Base-by-base conservation (phyloP, 305 asterid species). In the Euphrasia arctica region DNA sequence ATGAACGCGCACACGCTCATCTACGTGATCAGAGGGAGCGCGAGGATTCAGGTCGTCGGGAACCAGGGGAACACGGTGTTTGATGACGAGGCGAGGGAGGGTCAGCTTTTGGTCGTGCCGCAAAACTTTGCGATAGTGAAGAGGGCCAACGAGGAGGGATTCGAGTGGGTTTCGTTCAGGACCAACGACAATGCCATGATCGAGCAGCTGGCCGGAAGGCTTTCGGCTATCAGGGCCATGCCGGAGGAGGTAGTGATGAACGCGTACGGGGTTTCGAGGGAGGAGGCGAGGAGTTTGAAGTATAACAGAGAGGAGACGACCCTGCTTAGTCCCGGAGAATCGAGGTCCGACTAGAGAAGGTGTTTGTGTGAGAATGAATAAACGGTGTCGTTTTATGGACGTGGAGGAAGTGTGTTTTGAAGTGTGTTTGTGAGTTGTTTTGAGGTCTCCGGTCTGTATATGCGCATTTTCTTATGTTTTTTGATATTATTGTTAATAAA, bases 141-240 rank as follows among this genome's bases (percentile, higher is more conserved):
- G 74, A 79, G 62, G 43, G 95, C 95, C 0, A 75, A 79, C 28
- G 52, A 87, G 6, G 27, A 74, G 61, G 95, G 92, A 6, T 77
- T 79, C 31, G 95, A 87, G 68, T 87, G 66, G 70, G 58, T 87
- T 7, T 18, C 88, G 0, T 79, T 87, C 86, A 79, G 77, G 77
- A 87, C 92, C 1, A 85, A 76, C 68, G 86, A 82, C 54, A 81
- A 84, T 4, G 86, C 88, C 4, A 62, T 84, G 72, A 68, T 63
- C 39, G 73, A 50, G 48, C 70, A 75, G n/a, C 78, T 87, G 0
- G 91, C 89, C 0, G 95, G 89, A 11, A 75, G 89, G 2, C 74
- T 84, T 4, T 87, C 91, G 1, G 75, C 75, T 7, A 14, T 87
- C 31, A 73, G 86, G 10, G 75, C 75, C 1, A 64, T 84, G 60